These are phyloP conservation scores for Hymenoscyphus fraxineus DNA, from an alignment of 2,329 filamentous ascomycete genomes.

Conservation along the genomic window DNA sequence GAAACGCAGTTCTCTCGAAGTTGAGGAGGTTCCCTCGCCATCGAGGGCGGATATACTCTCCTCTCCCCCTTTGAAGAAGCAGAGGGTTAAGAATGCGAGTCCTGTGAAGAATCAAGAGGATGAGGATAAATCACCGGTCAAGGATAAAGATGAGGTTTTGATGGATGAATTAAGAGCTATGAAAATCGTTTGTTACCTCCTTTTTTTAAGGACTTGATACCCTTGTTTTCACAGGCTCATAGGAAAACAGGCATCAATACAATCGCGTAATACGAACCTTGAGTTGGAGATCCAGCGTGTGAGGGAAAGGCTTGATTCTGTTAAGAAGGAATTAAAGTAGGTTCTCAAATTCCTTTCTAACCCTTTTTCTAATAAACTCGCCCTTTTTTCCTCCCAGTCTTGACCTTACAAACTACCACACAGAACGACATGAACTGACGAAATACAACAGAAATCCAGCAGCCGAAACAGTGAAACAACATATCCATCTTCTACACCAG, in stretches of 20 bases:
- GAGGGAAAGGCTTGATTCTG: constrained; percentile 37
- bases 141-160: constrained; percentile 23
- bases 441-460: constrained; percentile 20
- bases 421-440: too few relatives aligned
- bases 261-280: constrained; percentile 45
- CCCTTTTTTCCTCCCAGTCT: neutral
- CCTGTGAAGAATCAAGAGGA: neutral
- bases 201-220: neutral
- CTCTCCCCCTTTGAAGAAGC: neutral
- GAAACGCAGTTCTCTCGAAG: neutral
- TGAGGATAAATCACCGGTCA: neutral
- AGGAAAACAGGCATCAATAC: constrained; percentile 29
- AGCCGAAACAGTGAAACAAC: constrained; percentile 52
- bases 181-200: constrained; percentile 28
- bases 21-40: neutral
- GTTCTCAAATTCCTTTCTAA: neutral
- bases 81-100: neutral
- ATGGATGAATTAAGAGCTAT: constrained; percentile 31
- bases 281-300: constrained; percentile 33
- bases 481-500: constrained; percentile 62
- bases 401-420: too few relatives aligned
- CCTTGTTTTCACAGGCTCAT: neutral
- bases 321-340: constrained; percentile 34
- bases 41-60: neutral
- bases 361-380: neutral